phyloP scores from a whole-genome alignment of 768 basidiomycete genomes.

The Omphalotus guepiniiformis region DNA sequence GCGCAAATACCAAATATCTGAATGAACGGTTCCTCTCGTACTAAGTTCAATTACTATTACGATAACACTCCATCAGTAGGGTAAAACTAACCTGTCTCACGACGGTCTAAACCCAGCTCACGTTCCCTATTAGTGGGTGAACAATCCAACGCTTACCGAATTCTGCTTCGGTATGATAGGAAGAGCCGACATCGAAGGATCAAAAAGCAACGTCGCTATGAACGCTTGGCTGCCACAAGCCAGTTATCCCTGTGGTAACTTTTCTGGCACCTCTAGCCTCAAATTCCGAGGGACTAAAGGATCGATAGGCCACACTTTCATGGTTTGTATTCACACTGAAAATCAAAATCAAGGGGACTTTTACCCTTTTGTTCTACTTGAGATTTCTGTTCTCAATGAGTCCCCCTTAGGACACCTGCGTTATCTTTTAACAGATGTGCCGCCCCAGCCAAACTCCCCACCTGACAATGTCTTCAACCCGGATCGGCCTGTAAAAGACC shows the following conservation, averaged over 20 bases:
- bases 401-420: constrained; percentile 77
- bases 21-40: constrained; percentile 82
- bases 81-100: constrained; percentile 87
- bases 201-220: constrained; percentile 82
- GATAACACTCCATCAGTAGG: constrained; percentile 69
- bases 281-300: constrained; percentile 77
- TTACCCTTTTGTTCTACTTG: constrained; percentile 78
- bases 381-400: constrained; percentile 80
- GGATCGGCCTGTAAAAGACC: constrained; percentile 64
- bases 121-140: constrained; percentile 77
- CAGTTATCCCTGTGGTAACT: constrained; percentile 73
- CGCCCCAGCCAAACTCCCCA: constrained; percentile 81
- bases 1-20: constrained; percentile 80
- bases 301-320: constrained; percentile 83
- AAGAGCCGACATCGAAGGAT: constrained; percentile 81
- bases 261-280: constrained; percentile 80
- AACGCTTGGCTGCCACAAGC: constrained; percentile 81
- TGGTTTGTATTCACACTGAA: constrained; percentile 79
- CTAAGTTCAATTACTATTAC: constrained; percentile 78
- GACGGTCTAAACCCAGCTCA: constrained; percentile 81
- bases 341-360: constrained; percentile 79
- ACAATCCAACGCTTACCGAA: constrained; percentile 79
- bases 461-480: constrained; percentile 75
- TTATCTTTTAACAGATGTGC: constrained; percentile 80
- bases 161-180: constrained; percentile 80